These are phyloP conservation scores for Hymenoscyphus linearis DNA, from an alignment of 2,329 filamentous ascomycete species.

Conservation along the genomic window DNA sequence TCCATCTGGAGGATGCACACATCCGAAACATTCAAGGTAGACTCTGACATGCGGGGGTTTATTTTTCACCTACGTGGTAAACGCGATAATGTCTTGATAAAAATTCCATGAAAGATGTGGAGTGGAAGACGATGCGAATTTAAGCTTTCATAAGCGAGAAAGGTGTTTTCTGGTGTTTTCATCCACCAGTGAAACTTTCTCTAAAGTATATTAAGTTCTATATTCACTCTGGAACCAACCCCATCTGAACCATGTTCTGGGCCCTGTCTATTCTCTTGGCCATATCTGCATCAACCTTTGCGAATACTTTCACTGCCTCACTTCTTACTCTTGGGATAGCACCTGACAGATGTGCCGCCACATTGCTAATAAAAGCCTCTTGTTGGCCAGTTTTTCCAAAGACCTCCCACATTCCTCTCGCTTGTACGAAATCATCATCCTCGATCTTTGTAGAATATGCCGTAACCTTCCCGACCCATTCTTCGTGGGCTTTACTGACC, in stretches of 20 bases:
- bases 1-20: background rate
- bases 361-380: slow-evolving; percentile 52
- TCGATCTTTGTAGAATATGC: slow-evolving; percentile 23
- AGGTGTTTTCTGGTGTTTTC: too few species aligned
- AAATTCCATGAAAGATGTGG: too few species aligned
- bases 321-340: slow-evolving; percentile 6
- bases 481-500: slow-evolving; percentile 23
- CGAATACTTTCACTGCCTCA: slow-evolving; percentile 5
- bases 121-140: too few species aligned
- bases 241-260: too few species aligned
- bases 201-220: too few species aligned
- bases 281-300: slow-evolving; percentile 7
- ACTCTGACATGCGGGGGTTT: too few species aligned
- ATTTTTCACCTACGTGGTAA: too few species aligned
- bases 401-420: slow-evolving; percentile 34
- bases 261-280: slow-evolving; percentile 3
- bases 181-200: too few species aligned
- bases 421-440: slow-evolving; percentile 38
- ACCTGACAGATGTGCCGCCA: slow-evolving; percentile 41
- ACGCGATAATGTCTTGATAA: too few species aligned
- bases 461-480: slow-evolving; percentile 26
- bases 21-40: background rate
- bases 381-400: slow-evolving; percentile 41
- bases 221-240: too few species aligned
- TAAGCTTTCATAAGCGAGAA: too few species aligned